A percentile compares a stretch with the other conserved stretches of the same genome.
Evolutionary conservation across 2,329 filamentous ascomycete species (phyloP).

Genomic region (Neoscytalidium dimidiatum): DNA sequence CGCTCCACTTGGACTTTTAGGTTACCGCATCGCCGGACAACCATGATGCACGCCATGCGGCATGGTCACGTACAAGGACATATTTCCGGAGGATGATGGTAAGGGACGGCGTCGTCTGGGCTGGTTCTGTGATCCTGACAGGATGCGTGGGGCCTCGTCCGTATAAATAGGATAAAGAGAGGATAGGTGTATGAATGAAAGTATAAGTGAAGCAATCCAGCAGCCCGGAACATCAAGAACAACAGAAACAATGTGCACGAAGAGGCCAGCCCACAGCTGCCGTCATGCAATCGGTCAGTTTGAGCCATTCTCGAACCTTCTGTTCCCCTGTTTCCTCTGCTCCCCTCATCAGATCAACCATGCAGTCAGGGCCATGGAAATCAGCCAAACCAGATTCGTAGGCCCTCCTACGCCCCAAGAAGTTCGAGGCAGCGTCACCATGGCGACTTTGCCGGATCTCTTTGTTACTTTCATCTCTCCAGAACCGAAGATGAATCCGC

Average conservation of each 20-base stretch:
- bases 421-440: neutral
- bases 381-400: neutral
- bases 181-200: neutral
- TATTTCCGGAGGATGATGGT: neutral
- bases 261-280: neutral
- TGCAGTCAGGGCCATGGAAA: neutral
- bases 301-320: neutral
- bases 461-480: conserved; percentile 19
- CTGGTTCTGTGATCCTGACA: neutral
- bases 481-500: conserved; percentile 18
- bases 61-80: neutral
- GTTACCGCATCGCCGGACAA: neutral
- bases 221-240: neutral
- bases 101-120: neutral
- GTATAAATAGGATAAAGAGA: conserved; percentile 14
- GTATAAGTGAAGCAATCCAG: neutral
- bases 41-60: neutral
- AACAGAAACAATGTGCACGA: neutral
- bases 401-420: neutral
- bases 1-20: conserved; percentile 8
- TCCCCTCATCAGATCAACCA: neutral
- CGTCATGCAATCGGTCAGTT: neutral
- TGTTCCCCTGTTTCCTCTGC: neutral
- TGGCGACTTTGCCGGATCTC: conserved; percentile 19
- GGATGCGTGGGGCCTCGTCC: neutral